Conservation (phyloP, 441 rosid genomes). For the Geranium incanum region DNA sequence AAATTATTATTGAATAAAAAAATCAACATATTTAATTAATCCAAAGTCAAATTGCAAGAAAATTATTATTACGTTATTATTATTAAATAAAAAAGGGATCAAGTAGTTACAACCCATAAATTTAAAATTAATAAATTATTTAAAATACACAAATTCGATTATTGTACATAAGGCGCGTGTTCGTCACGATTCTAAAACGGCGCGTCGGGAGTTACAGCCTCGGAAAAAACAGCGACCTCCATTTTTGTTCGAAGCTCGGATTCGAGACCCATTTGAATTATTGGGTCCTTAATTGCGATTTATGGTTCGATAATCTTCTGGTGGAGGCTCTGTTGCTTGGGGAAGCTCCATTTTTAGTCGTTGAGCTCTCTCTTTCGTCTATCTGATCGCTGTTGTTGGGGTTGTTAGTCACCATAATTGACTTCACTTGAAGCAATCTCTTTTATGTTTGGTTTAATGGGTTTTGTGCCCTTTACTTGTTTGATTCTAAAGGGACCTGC, state of each 20-base stretch:
- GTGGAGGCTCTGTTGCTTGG: constrained; percentile 16
- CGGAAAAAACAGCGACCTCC: neutral
- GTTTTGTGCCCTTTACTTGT: constrained; percentile 22
- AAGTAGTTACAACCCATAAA: too few relatives aligned
- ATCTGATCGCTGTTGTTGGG: constrained; percentile 29
- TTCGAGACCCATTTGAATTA: neutral
- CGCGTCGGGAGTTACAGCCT: neutral
- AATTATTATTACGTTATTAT: too few relatives aligned
- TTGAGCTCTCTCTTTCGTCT: constrained; percentile 71
- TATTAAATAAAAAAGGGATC: too few relatives aligned
- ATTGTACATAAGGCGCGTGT: neutral
- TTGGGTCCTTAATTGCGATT: neutral
- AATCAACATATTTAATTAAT: too few relatives aligned
- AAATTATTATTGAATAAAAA: too few relatives aligned
- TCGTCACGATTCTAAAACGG: neutral
- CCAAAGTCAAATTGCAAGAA: too few relatives aligned
- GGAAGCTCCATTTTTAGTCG: constrained; percentile 28
- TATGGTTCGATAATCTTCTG: constrained; percentile 20
- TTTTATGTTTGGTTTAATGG: constrained; percentile 23
- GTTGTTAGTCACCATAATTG: constrained; percentile 39
- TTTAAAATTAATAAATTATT: too few relatives aligned
- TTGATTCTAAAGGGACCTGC: constrained; percentile 10
- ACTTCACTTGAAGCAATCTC: constrained; percentile 69
- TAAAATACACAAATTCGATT: neutral
- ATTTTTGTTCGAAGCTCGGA: neutral